Evolutionary conservation across 192 early-diverging fungal genomes (phyloP).

Genomic region (Powellomyces hirtus): DNA sequence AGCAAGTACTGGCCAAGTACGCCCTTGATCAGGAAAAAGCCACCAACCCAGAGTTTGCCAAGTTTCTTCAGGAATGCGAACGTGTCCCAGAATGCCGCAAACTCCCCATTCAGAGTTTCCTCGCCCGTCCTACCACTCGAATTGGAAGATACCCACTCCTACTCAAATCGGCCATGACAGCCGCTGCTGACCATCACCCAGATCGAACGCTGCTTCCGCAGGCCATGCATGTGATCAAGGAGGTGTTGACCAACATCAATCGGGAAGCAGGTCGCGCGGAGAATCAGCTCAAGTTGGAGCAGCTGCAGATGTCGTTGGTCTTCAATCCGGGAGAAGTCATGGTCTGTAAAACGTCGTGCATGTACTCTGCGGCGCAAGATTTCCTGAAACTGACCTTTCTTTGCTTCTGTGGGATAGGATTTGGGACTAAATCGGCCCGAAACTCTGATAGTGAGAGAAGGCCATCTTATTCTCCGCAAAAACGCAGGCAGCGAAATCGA

Average conservation of each 20-base stretch:
- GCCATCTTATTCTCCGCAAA: constrained; percentile 63
- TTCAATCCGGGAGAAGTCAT: constrained; percentile 29
- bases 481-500: constrained; percentile 64
- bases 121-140: constrained; percentile 84
- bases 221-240: constrained; percentile 69
- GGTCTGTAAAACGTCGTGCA: too few relatives aligned
- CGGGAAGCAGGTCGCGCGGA: constrained; percentile 83
- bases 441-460: constrained; percentile 75
- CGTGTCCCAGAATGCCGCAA: constrained; percentile 75
- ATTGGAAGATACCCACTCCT: constrained; percentile 84
- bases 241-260: constrained; percentile 78
- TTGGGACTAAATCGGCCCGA: constrained; percentile 70
- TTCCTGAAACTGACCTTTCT: too few relatives aligned
- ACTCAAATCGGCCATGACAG: constrained; percentile 75
- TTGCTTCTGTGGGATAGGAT: too few relatives aligned
- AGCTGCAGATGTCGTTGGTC: constrained; percentile 67
- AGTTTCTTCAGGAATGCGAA: constrained; percentile 79
- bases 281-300: constrained; percentile 77
- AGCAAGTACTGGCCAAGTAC: constrained; percentile 80
- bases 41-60: constrained; percentile 62
- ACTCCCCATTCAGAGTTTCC: constrained; percentile 80
- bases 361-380: too few relatives aligned
- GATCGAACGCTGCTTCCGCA: constrained; percentile 73
- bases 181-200: constrained; percentile 77
- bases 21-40: constrained; percentile 78